A percentile compares a stretch with the other conserved stretches of the same genome.
phyloP scores from a whole-genome alignment of 2,329 filamentous ascomycete genomes.

The Monilinia vaccinii-corymbosi region DNA sequence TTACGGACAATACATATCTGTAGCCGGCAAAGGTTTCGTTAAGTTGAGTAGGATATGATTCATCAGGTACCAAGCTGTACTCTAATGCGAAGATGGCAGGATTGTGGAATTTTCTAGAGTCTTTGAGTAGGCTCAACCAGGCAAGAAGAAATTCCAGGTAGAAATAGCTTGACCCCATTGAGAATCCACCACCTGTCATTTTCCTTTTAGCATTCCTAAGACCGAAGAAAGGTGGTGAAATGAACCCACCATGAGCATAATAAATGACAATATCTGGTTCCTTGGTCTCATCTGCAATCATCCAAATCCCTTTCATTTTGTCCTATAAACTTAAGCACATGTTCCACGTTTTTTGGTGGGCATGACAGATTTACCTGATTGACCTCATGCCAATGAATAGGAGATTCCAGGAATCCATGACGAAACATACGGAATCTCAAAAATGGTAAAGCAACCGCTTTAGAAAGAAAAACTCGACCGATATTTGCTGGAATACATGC shows the following conservation, averaged over 20 bases:
- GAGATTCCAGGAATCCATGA: constrained; percentile 55
- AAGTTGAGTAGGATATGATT: constrained; percentile 63
- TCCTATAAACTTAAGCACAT: constrained; percentile 27
- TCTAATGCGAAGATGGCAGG: constrained; percentile 73
- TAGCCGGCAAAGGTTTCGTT: constrained; percentile 63
- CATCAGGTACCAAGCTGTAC: constrained; percentile 64
- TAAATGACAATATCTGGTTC: constrained; percentile 71
- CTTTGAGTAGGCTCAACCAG: constrained; percentile 57
- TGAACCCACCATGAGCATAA: constrained; percentile 61
- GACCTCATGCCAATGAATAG: constrained; percentile 55
- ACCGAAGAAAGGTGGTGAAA: neutral
- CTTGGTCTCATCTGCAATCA: constrained; percentile 48
- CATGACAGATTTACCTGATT: constrained; percentile 33
- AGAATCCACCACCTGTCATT: constrained; percentile 64
- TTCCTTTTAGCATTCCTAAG: neutral
- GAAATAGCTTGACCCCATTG: constrained; percentile 74
- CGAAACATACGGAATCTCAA: constrained; percentile 65
- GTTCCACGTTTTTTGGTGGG: neutral
- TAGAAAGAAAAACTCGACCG: constrained; percentile 70
- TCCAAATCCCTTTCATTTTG: constrained; percentile 58
- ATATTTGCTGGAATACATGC: constrained; percentile 58
- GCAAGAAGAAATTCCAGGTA: constrained; percentile 76
- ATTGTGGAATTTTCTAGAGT: constrained; percentile 57
- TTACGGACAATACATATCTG: constrained; percentile 54
- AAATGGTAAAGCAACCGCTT: constrained; percentile 63